Conservation (phyloP, 1,284 basidiomycete genomes). For the Cryptococcus sp. region DNA sequence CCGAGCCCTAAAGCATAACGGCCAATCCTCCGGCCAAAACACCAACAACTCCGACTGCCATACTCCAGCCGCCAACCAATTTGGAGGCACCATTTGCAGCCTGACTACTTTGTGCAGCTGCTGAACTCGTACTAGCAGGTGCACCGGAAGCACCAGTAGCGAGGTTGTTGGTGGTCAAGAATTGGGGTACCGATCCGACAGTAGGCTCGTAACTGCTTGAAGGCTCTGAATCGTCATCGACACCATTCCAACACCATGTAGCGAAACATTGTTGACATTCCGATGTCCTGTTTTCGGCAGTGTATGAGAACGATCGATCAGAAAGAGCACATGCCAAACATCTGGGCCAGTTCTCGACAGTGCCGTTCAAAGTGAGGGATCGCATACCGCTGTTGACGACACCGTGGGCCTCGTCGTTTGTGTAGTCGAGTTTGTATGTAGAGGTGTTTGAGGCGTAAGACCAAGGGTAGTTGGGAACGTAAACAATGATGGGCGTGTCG, state of each 20-base stretch:
- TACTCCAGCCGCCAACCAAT: neutral
- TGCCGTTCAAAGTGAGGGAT: constrained; percentile 39
- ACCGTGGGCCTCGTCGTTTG: constrained; percentile 35
- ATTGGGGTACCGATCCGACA: constrained; percentile 26
- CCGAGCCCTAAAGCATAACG: neutral
- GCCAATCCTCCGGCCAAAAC: neutral
- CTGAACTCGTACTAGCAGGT: neutral
- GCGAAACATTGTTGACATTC: constrained; percentile 45
- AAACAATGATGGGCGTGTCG: constrained; percentile 48
- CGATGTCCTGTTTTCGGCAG: constrained; percentile 26
- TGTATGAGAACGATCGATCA: constrained; percentile 42
- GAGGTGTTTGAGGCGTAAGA: constrained; percentile 42
- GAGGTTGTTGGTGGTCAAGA: constrained; percentile 23
- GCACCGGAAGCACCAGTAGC: neutral
- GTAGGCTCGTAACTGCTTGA: constrained; percentile 23
- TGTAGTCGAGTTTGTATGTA: constrained; percentile 48
- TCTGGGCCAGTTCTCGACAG: constrained; percentile 41
- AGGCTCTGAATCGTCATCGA: constrained; percentile 20
- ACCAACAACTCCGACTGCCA: neutral
- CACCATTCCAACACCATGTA: constrained; percentile 45
- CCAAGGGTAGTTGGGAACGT: constrained; percentile 53
- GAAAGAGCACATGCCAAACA: constrained; percentile 50
- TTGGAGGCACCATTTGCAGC: neutral
- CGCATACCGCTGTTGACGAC: constrained; percentile 34
- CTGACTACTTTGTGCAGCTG: neutral